Base-by-base conservation (phyloP, 2,329 filamentous ascomycete species). In the Colletotrichum sp. region DNA sequence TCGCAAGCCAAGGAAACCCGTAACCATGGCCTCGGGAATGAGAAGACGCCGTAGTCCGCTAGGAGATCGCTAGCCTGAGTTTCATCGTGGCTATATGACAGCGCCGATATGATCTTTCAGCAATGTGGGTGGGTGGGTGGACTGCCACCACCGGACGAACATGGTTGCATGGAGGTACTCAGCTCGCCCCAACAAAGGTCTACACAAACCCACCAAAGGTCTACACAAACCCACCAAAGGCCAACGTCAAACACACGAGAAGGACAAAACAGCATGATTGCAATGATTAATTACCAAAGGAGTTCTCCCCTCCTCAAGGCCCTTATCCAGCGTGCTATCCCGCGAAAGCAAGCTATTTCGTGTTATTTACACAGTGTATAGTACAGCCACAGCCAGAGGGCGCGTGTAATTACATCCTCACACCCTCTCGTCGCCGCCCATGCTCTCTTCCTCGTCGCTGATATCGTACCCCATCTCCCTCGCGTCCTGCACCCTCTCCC, bases 401-500 rank as follows among this genome's bases (percentile, higher is more conserved):
- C 16, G 24, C 5, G 12, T 10, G 34, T 59, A 22, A 67, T 75
- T 71, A 75, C 63, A 44, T 63, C 66, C 71, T 75, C 72, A 78
- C 39, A 78, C 24, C 57, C 73, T 80, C 64, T 84, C 84, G 18
- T 85, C 84, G n/a, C 83, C 83, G 15, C 80, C 81, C 28, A 79
- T 78, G 77, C 83, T 84, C 16, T 83, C 85, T 34, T 82, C 83
- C 22, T 84, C 80, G 15, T 82, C 83, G 24, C 81, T 82, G 6
- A 81, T 76, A 28, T 82, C 84, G 65, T 88, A 87, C 0, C 85
- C 86, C 81, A 84, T 83, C 71, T 87, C 85, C 52, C 84, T 80
- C 26, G 82, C 82, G 57, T 86, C 85, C 48, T 84, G 80, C 4
- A 83, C 85, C 48, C 82, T 82, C 78, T 90, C 86, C 63, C 82